These are phyloP conservation scores for Hirschfeldia incana DNA, from an alignment of 345 rosid species.

Conservation along the genomic window DNA sequence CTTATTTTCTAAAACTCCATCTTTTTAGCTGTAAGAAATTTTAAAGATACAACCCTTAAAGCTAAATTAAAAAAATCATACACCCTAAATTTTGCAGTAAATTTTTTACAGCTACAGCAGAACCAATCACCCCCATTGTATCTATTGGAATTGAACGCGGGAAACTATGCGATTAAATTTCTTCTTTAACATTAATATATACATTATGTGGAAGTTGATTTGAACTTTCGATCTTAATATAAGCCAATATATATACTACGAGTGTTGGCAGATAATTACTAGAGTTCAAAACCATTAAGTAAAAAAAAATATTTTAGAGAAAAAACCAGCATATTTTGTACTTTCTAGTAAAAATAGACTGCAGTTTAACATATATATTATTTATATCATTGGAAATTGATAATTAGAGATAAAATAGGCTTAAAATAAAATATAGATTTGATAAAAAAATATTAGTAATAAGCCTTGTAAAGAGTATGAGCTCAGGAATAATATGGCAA, in stretches of 20 bases:
- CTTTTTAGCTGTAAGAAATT: too few species aligned
- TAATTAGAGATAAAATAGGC: neutral
- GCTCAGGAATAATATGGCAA: neutral
- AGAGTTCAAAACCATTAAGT: neutral
- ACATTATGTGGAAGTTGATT: neutral
- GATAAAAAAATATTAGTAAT: neutral
- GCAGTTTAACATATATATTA: neutral
- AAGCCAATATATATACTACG: neutral
- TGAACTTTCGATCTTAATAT: neutral
- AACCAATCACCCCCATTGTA: too few species aligned
- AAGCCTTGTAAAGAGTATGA: neutral
- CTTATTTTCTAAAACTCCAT: too few species aligned
- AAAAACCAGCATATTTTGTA: neutral
- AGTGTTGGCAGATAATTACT: neutral
- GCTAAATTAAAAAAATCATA: too few species aligned
- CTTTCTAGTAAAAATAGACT: neutral
- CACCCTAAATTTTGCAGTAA: too few species aligned
- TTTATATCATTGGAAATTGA: slow-evolving; percentile 50
- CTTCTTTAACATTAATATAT: neutral
- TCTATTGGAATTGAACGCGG: neutral
- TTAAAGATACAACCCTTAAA: too few species aligned
- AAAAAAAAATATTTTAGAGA: neutral
- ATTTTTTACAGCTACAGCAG: too few species aligned
- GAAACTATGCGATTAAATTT: neutral
- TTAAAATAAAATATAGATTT: neutral